A percentile compares a stretch with the other conserved stretches of the same genome.
Conservation (phyloP, 441 rosid genomes). For the Populus hybrid region DNA sequence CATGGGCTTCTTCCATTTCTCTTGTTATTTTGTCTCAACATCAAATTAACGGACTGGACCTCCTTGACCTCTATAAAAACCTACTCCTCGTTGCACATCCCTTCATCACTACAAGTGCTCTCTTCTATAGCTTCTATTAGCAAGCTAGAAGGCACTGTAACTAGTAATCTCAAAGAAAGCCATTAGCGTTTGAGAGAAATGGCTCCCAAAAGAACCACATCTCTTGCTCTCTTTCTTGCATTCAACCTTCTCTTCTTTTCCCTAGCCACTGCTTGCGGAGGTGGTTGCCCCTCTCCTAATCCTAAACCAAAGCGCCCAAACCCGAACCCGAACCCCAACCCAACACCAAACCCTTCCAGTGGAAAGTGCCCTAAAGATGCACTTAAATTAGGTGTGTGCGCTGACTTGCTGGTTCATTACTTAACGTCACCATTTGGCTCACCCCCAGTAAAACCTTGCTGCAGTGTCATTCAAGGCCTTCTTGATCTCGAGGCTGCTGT, state of each 20-base stretch:
- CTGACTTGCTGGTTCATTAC: slow-evolving; percentile 56
- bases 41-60: not conserved
- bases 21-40: slow-evolving; percentile 11
- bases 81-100: slow-evolving; percentile 16
- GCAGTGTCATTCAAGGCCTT: slow-evolving; percentile 62
- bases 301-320: slow-evolving; percentile 36
- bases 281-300: slow-evolving; percentile 46
- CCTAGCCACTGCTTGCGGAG: slow-evolving; percentile 48
- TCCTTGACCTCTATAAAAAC: slow-evolving; percentile 45
- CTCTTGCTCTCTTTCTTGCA: slow-evolving; percentile 54
- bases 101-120: slow-evolving; percentile 23
- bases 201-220: slow-evolving; percentile 51
- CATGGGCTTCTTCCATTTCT: slow-evolving; percentile 12
- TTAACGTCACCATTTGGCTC: slow-evolving; percentile 52
- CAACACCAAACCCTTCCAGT: slow-evolving; percentile 37
- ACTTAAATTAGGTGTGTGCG: slow-evolving; percentile 68
- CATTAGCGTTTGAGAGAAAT: slow-evolving; percentile 25
- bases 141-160: not conserved
- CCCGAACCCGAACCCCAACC: slow-evolving; percentile 34
- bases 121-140: slow-evolving; percentile 17
- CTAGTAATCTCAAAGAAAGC: not conserved
- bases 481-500: slow-evolving; percentile 69
- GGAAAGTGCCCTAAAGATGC: slow-evolving; percentile 63
- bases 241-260: slow-evolving; percentile 62
- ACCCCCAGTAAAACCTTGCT: slow-evolving; percentile 62